These are phyloP conservation scores for Fusarium heterosporum DNA, from an alignment of 2,329 filamentous ascomycete genomes.

Conservation along the genomic window DNA sequence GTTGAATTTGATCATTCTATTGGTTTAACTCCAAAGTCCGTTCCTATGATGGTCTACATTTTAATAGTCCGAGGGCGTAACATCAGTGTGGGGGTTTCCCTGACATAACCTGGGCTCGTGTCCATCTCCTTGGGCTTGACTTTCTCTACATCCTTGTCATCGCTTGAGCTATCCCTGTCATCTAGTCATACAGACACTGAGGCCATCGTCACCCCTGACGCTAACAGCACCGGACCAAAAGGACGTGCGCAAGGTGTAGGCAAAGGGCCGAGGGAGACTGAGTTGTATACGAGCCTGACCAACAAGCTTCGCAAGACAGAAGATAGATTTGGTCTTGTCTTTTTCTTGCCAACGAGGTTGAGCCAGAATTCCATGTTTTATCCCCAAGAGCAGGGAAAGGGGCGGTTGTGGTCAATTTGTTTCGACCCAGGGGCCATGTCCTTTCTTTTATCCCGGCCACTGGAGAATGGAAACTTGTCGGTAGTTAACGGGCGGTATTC, in stretches of 20 bases:
- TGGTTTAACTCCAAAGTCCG: not conserved
- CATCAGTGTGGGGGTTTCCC: constrained; percentile 22
- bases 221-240: constrained; percentile 21
- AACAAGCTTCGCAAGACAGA: not conserved
- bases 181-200: constrained; percentile 31
- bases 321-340: not conserved
- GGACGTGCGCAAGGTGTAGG: constrained; percentile 23
- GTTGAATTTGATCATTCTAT: not conserved
- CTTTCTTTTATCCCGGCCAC: not conserved
- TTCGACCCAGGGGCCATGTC: constrained; percentile 4
- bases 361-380: not conserved
- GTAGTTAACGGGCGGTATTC: constrained; percentile 7
- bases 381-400: not conserved
- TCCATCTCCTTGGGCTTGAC: constrained; percentile 9
- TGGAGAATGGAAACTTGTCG: constrained; percentile 17
- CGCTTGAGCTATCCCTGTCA: constrained; percentile 19
- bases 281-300: not conserved
- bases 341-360: not conserved
- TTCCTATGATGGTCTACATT: constrained; percentile 9
- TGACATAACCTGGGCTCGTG: constrained; percentile 8
- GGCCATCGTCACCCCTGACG: constrained; percentile 35
- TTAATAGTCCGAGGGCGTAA: constrained; percentile 10
- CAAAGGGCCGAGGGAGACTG: constrained; percentile 27
- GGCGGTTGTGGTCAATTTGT: constrained; percentile 1
- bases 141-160: constrained; percentile 10